Conservation (phyloP, 2,329 filamentous ascomycete species). For the Neonectria magnoliae region DNA sequence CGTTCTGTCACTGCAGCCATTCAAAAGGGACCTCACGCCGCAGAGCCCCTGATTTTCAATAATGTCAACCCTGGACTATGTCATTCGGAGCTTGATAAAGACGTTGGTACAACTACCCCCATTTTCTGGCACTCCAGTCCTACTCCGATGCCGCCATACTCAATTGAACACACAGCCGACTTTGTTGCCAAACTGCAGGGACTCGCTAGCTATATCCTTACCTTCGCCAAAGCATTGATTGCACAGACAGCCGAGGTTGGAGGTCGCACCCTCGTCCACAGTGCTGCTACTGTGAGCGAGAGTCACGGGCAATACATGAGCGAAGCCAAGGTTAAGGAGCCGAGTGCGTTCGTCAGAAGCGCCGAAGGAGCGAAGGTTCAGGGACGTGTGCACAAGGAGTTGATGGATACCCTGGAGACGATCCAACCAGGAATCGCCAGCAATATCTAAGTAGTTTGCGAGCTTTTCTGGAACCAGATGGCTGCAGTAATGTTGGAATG, state of each 20-base stretch:
- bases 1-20: constrained; percentile 32
- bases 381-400: constrained; percentile 55
- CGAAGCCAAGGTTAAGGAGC: constrained; percentile 49
- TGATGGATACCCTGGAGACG: constrained; percentile 52
- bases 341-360: constrained; percentile 51
- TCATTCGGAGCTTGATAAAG: neutral
- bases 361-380: constrained; percentile 51
- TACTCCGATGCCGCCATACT: too few species aligned
- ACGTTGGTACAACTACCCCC: neutral
- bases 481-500: too few species aligned
- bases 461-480: too few species aligned
- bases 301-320: constrained; percentile 55
- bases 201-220: neutral
- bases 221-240: constrained; percentile 23
- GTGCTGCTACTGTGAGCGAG: constrained; percentile 49
- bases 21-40: constrained; percentile 23
- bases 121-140: neutral
- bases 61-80: constrained; percentile 42
- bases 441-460: neutral
- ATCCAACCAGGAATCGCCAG: constrained; percentile 49
- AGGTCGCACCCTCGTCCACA: constrained; percentile 54
- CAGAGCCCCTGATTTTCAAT: constrained; percentile 41
- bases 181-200: neutral
- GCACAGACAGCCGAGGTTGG: constrained; percentile 59
- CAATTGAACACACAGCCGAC: too few species aligned